phyloP scores from a whole-genome alignment of 352 stramenopile species.

The Globisporangium viniferum region DNA sequence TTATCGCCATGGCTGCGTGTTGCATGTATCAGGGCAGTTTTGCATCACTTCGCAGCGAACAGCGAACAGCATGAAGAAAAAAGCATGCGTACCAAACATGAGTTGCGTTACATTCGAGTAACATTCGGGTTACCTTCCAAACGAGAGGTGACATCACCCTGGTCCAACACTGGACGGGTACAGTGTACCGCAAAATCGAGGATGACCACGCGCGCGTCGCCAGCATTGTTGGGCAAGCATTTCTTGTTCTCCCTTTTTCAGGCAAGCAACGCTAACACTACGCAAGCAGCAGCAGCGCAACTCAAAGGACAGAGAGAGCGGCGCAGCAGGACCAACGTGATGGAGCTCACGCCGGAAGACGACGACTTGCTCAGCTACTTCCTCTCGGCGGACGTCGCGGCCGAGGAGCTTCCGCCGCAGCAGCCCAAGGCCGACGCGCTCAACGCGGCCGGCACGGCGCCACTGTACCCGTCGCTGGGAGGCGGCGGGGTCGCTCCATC shows the following conservation, averaged over 20 bases:
- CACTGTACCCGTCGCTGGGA: conserved; percentile 8
- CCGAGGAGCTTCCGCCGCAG: conserved; percentile 42
- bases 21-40: neutral
- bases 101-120: neutral
- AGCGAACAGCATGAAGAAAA: neutral
- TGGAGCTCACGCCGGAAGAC: conserved; percentile 83
- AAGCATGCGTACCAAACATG: neutral
- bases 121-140: neutral
- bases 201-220: conserved; percentile 25
- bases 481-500: neutral
- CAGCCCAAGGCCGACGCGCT: conserved; percentile 24
- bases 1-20: neutral
- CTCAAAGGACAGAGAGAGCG: neutral
- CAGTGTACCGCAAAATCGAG: neutral
- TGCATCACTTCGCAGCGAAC: neutral
- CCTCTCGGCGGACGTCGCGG: conserved; percentile 66
- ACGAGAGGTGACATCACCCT: neutral
- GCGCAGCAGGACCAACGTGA: conserved; percentile 12
- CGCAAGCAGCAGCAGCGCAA: neutral
- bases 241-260: neutral
- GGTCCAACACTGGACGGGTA: neutral
- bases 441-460: conserved; percentile 5
- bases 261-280: neutral
- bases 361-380: conserved; percentile 88
- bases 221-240: conserved; percentile 22